A percentile compares a stretch with the other conserved stretches of the same genome.
Evolutionary conservation across 2,329 filamentous ascomycete species (phyloP).

Genomic region (Scedosporium minutisporum): DNA sequence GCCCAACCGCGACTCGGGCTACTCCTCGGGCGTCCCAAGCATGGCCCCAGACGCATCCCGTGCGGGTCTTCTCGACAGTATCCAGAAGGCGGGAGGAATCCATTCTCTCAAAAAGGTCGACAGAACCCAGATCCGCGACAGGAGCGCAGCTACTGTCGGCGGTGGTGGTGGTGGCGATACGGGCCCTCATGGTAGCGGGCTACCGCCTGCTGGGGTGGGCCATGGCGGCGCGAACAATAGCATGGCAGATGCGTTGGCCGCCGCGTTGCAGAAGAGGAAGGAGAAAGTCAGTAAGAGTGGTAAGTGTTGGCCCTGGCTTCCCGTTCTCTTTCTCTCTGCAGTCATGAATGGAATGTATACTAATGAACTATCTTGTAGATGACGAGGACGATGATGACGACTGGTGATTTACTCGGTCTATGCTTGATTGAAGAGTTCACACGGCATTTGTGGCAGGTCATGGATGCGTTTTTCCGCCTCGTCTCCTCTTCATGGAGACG

Average conservation of each 20-base stretch:
- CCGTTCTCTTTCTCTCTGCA: background rate
- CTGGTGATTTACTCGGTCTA: slow-evolving; percentile 35
- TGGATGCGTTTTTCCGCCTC: background rate
- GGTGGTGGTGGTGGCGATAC: slow-evolving; percentile 27
- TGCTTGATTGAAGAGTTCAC: background rate
- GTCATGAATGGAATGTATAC: background rate
- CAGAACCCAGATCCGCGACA: slow-evolving; percentile 58
- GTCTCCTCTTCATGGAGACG: background rate
- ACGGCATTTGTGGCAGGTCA: background rate
- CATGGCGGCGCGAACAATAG: slow-evolving; percentile 49
- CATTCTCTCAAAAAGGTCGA: slow-evolving; percentile 67
- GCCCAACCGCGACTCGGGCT: slow-evolving; percentile 49
- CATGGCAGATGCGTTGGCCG: slow-evolving; percentile 75
- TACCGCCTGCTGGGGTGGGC: slow-evolving; percentile 42
- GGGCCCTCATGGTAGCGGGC: slow-evolving; percentile 39
- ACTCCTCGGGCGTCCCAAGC: slow-evolving; percentile 43
- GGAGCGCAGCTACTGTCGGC: slow-evolving; percentile 56
- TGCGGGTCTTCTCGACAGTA: slow-evolving; percentile 58
- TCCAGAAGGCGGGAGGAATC: slow-evolving; percentile 60
- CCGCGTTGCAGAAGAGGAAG: slow-evolving; percentile 72
- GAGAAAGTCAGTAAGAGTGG: slow-evolving; percentile 91
- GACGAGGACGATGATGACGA: slow-evolving; percentile 71
- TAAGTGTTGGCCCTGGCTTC: slow-evolving; percentile 43
- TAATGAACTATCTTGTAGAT: slow-evolving; percentile 37
- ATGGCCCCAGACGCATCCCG: slow-evolving; percentile 34